These are phyloP conservation scores for Mediolabrus comicus DNA, from an alignment of 108 stramenopile species.

Conservation along the genomic window DNA sequence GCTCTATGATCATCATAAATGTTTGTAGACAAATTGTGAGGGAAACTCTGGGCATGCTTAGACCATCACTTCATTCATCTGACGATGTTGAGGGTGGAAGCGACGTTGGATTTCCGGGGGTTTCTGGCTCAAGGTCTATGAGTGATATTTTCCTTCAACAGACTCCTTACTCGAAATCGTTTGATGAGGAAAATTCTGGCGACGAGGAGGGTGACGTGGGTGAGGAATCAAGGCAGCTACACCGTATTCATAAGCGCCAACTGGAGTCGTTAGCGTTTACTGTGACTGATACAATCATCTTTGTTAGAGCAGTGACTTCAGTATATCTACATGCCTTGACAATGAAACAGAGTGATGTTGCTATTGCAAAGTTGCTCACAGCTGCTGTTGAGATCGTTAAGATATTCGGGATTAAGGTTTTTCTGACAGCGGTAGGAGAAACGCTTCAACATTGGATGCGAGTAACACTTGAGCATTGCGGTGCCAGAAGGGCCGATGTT, in stretches of 20 bases:
- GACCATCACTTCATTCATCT: slow-evolving; percentile 28
- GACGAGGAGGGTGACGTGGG: slow-evolving; percentile 9
- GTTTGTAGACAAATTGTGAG: slow-evolving; percentile 73
- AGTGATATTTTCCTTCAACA: slow-evolving; percentile 27
- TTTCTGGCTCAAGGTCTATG: slow-evolving; percentile 27
- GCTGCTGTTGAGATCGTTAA: slow-evolving; percentile 81
- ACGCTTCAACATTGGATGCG: slow-evolving; percentile 91
- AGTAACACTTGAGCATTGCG: slow-evolving; percentile 82
- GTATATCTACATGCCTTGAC: slow-evolving; percentile 80
- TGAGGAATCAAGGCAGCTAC: slow-evolving; percentile 3
- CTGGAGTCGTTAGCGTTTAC: slow-evolving; percentile 41
- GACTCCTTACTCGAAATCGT: slow-evolving; percentile 4
- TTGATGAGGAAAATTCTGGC: slow-evolving; percentile 15
- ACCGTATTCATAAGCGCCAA: slow-evolving; percentile 5
- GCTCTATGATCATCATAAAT: slow-evolving; percentile 71
- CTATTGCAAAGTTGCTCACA: slow-evolving; percentile 59
- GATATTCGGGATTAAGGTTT: slow-evolving; percentile 86
- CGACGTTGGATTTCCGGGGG: slow-evolving; percentile 7
- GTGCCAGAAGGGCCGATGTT: slow-evolving; percentile 78
- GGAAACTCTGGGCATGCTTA: slow-evolving; percentile 62
- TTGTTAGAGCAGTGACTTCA: slow-evolving; percentile 81
- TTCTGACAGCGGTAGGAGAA: slow-evolving; percentile 82
- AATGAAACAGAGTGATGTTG: slow-evolving; percentile 76
- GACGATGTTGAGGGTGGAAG: slow-evolving; percentile 6
- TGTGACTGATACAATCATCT: slow-evolving; percentile 68